Evolutionary conservation across 805 yeast genomes (phyloP), one percentile per base, ranked within the genome.

Genomic region (Pichia manshurica): DNA sequence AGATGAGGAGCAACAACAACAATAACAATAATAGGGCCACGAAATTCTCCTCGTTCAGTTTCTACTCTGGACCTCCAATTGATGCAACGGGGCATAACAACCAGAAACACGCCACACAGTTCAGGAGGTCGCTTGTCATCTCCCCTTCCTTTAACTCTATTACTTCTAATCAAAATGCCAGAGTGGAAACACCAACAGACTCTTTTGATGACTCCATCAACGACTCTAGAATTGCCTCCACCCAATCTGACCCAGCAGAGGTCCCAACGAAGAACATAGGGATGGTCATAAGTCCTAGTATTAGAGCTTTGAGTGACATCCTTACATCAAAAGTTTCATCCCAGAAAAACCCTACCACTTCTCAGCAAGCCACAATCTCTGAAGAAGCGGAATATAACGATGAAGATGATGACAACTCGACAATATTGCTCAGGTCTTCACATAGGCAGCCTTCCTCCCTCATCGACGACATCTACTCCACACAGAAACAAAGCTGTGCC

Each of bases 281-380:
- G 3, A 60, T 67, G 58, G 53, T 61, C 2, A 62, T 58, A 33
- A 66, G 70, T 50, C 72, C 72, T 22, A 66, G 70, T 48, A 54
- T 68, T 34, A 65, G 61, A 46, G 65, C 67, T 4, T 48, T 68
- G 32, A 64, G 62, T 41, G 63, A 58, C 34, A 62, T 67, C 19
- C 50, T 66, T 22, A 63, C 61, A 29, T 52, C 53, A 28, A 66
- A 65, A 44, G 53, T 59, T 10, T 41, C 39, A 15, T 39, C 42
- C 8, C 16, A 28, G 9, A 25, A 20, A 4, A 33, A 46, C 2
- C 7, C 29, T 8, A 8, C 29, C 29, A 10, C 10, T 10, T 25
- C 7, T 10, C 36, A 6, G 29, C 25, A 35, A 19, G 28, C 36
- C 5, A 20, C 46, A 6, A 55, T 53, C 7, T 48, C 41, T 8